Conservation (phyloP, 805 yeast genomes). For the Blastobotrys mokoenaii region DNA sequence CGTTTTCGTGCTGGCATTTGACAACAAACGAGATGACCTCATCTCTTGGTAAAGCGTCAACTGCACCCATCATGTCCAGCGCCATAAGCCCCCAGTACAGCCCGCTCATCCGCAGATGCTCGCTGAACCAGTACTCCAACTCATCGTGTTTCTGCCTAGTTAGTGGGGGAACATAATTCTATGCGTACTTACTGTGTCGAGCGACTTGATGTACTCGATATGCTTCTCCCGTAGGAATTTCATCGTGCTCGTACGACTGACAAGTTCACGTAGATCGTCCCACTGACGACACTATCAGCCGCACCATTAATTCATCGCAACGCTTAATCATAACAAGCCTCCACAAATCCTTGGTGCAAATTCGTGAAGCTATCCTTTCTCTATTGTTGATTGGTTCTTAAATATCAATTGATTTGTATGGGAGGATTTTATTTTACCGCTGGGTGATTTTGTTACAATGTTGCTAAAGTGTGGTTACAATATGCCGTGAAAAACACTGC, state of each 20-base stretch:
- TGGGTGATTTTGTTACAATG: too few relatives aligned
- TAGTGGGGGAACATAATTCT: not conserved
- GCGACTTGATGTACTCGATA: slow-evolving; percentile 44
- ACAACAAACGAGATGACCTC: slow-evolving; percentile 64
- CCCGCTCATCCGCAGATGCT: slow-evolving; percentile 85
- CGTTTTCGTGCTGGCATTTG: slow-evolving; percentile 45
- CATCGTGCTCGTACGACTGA: not conserved
- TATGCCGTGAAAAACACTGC: too few relatives aligned
- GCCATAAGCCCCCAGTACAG: slow-evolving; percentile 93
- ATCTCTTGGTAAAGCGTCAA: slow-evolving; percentile 47
- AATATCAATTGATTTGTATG: too few relatives aligned
- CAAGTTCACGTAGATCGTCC: too few relatives aligned
- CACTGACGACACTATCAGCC: too few relatives aligned
- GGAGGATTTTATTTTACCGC: too few relatives aligned
- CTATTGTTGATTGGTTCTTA: too few relatives aligned
- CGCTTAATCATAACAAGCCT: too few relatives aligned
- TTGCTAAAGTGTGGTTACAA: too few relatives aligned
- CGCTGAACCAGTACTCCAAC: slow-evolving; percentile 79
- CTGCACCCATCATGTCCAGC: slow-evolving; percentile 47
- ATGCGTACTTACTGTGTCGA: slow-evolving; percentile 33
- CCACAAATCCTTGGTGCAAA: too few relatives aligned
- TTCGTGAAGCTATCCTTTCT: too few relatives aligned
- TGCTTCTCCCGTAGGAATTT: slow-evolving; percentile 41
- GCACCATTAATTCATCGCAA: too few relatives aligned
- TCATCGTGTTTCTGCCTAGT: slow-evolving; percentile 38